Evolutionary conservation across 108 stramenopile species (phyloP).

Genomic region (Pseudonitzschia delicatissima): DNA sequence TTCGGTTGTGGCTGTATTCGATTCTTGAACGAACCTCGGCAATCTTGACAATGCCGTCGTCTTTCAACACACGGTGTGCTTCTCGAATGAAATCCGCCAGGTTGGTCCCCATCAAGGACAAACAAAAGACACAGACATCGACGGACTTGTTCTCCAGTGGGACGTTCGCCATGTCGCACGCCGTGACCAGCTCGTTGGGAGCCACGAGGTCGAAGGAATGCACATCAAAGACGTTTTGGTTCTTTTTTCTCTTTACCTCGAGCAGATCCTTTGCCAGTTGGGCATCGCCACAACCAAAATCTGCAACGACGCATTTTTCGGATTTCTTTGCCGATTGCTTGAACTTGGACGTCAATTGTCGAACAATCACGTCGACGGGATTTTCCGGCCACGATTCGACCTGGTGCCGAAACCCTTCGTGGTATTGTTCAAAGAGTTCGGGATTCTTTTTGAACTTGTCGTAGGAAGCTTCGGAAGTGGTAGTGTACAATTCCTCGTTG

Average conservation of each 20-base stretch:
- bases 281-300: slow-evolving; percentile 99
- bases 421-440: slow-evolving; percentile 95
- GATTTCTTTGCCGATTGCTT: slow-evolving; percentile 7
- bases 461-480: slow-evolving; percentile 69
- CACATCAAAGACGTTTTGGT: slow-evolving; percentile 49
- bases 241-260: slow-evolving; percentile 14
- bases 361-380: slow-evolving; percentile 93
- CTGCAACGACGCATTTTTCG: slow-evolving; percentile 68
- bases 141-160: slow-evolving; percentile 83
- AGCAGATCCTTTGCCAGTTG: slow-evolving; percentile 77
- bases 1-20: slow-evolving; percentile 53
- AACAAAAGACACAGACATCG: slow-evolving; percentile 93
- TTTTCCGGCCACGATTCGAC: slow-evolving; percentile 94
- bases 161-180: slow-evolving; percentile 95
- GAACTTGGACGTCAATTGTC: slow-evolving; percentile 17
- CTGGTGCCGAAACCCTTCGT: slow-evolving; percentile 96
- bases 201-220: slow-evolving; percentile 97
- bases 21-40: slow-evolving; percentile 96
- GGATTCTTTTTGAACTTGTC: slow-evolving; percentile 80
- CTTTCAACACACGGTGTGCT: slow-evolving; percentile 85
- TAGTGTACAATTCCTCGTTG: slow-evolving; percentile 97
- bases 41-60: slow-evolving; percentile 81
- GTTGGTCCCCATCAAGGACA: slow-evolving; percentile 98
- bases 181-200: slow-evolving; percentile 80
- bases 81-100: slow-evolving; percentile 92